Evolutionary conservation across 768 basidiomycete genomes (phyloP), one percentile per base, ranked within the genome.

Genomic region (Leucocoprinus leucothites): DNA sequence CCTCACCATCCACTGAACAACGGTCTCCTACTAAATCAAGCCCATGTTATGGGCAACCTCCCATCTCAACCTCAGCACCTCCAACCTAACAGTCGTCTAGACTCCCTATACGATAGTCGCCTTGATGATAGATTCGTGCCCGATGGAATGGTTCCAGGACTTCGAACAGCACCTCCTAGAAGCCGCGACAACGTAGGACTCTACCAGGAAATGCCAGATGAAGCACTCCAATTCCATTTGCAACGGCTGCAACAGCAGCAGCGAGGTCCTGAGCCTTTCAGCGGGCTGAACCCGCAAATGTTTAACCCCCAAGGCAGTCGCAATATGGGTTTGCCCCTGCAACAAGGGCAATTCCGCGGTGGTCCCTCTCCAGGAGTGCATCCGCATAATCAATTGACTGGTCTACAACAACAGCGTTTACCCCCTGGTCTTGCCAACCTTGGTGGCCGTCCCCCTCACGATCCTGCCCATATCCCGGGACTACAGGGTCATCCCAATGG

Each of bases 131-230:
- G 89, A 61, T 93, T 93, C 61, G 80, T 89, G 22, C 88, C 91
- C 9, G 89, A 93, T 69, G 88, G 87, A 25, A 83, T 93, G 82
- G 91, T 93, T 14, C 90, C 91, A 22, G 91, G 90, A 8, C 77
- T 93, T 28, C 85, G 91, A 36, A 78, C 85, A 26, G 78, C 77
- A 36, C 81, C 84, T 41, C 79, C 84, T 53, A 80, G 87, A 57
- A 78, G 71, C 63, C 77, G 87, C 45, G 84, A 87, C 58, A 74
- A 75, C 57, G 71, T 71, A 31, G 69, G 74, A 3, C 70, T 82
- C 53, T 84, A 81, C 62, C 67, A 79, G 35, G 89, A 89, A 26
- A 73, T 78, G 14, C 62, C 82, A 22, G 85, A 86, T 36, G 90
- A 91, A 21, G 66, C 77, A 0, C 62, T 85, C 31, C 81, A 82